Evolutionary conservation across 1,284 basidiomycete genomes (phyloP), one percentile per base, ranked within the genome.

Genomic region (Bjerkandera adusta): DNA sequence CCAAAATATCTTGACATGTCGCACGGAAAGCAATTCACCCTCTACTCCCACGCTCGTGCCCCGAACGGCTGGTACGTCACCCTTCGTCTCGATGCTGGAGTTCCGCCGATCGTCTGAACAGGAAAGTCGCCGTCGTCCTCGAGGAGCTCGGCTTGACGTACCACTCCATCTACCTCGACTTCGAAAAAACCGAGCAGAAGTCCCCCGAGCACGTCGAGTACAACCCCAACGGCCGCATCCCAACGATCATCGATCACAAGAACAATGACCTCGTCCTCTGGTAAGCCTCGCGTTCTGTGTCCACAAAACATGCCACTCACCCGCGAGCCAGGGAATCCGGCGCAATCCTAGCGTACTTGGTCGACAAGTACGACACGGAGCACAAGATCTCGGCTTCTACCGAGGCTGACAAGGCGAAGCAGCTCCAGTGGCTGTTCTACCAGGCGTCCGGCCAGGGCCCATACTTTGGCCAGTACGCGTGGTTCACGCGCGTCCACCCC

Each of bases 271-370:
- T 59, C 32, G 45, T 47, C 20, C 13, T 53, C 29, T 53, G 54
- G 48, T 44, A 22, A 12, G 44, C 22, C n/a, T 11, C 12, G 18
- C 35, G 12, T 32, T 35, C 2, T 37, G 12, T 7, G 20, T 11
- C 12, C 5, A 25, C 35, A n/a, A 20, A 45, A 4, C 21, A 4
- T 22, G 8, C 18, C 12, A 12, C n/a, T 26, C 39, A 29, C 8
- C 21, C 18, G 15, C 21, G 13, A 12, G n/a, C 24, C 27, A 65
- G 61, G 59, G 65, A 67, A 46, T 58, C 55, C 13, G 52, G 54
- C 29, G 65, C 65, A 8, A 63, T 62, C 49, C 36, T 67, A 5
- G 44, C 51, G 6, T 67, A 66, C 52, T 47, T 67, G 20, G 53
- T 55, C 37, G 54, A 55, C 24, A 56, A 51, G 30, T 66, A 66